Conservation (phyloP, 345 rosid species). For the Hibiscus trionum region DNA sequence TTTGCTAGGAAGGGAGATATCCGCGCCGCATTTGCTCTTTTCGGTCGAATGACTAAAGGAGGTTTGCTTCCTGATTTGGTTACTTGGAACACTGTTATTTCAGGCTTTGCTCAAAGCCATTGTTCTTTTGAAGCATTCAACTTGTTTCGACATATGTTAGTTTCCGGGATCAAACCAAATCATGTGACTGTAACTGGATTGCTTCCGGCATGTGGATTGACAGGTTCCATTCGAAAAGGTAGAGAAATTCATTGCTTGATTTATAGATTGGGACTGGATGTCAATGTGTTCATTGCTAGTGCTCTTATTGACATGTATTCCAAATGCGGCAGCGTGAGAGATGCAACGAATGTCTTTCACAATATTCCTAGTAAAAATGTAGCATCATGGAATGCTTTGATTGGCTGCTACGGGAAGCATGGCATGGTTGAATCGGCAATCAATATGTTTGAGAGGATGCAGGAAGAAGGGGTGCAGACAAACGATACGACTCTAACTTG, state of each 20-base stretch:
- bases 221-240: slow-evolving; percentile 30
- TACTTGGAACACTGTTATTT: slow-evolving; percentile 52
- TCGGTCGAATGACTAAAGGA: slow-evolving; percentile 30
- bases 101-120: slow-evolving; percentile 42
- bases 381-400: slow-evolving; percentile 52
- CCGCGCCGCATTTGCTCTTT: slow-evolving; percentile 18
- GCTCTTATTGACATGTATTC: slow-evolving; percentile 61
- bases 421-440: slow-evolving; percentile 35
- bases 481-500: slow-evolving; percentile 32
- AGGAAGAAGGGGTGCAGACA: slow-evolving; percentile 20
- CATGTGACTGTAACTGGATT: slow-evolving; percentile 41
- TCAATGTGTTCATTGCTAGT: slow-evolving; percentile 35
- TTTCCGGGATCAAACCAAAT: slow-evolving; percentile 27
- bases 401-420: slow-evolving; percentile 44
- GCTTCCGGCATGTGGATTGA: slow-evolving; percentile 42
- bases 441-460: slow-evolving; percentile 37
- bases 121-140: slow-evolving; percentile 31
- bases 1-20: slow-evolving; percentile 37
- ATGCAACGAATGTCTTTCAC: slow-evolving; percentile 32
- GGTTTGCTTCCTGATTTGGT: slow-evolving; percentile 39
- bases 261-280: slow-evolving; percentile 28
- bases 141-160: slow-evolving; percentile 27
- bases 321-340: slow-evolving; percentile 42
- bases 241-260: slow-evolving; percentile 41
- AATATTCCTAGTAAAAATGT: slow-evolving; percentile 21